phyloP scores from a whole-genome alignment of 2,329 filamentous ascomycete species.

The Fusarium musae region DNA sequence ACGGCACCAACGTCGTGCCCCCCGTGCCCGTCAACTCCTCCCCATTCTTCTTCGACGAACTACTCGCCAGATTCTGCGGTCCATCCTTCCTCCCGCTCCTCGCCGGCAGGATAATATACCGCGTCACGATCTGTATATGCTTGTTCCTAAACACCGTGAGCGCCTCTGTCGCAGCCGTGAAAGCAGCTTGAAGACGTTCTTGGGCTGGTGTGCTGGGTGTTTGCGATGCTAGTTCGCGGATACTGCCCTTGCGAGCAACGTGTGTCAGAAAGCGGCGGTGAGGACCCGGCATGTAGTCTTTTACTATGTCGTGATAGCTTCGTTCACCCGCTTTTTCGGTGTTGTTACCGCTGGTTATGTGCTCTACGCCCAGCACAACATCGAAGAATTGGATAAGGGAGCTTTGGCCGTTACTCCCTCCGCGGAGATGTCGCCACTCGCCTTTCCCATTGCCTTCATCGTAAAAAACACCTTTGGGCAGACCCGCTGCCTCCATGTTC shows the following conservation, averaged over 20 bases:
- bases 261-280: constrained; percentile 83
- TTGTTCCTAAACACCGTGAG: constrained; percentile 82
- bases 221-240: constrained; percentile 73
- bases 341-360: constrained; percentile 59
- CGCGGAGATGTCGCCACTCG: constrained; percentile 81
- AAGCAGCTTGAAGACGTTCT: constrained; percentile 57
- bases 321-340: constrained; percentile 37
- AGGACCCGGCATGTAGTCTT: constrained; percentile 88
- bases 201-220: constrained; percentile 65
- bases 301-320: constrained; percentile 73
- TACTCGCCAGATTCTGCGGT: constrained; percentile 58
- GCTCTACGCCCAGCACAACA: constrained; percentile 84
- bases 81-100: constrained; percentile 49
- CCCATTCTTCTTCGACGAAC: constrained; percentile 51
- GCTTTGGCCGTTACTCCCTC: constrained; percentile 93
- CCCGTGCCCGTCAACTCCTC: constrained; percentile 81
- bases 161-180: constrained; percentile 79
- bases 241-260: constrained; percentile 76
- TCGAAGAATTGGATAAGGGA: constrained; percentile 95
- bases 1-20: constrained; percentile 87
- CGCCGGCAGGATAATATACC: constrained; percentile 89
- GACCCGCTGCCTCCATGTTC: constrained; percentile 87
- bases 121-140: constrained; percentile 88
- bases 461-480: constrained; percentile 86
- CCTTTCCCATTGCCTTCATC: constrained; percentile 76